Percentiles rank a stretch among this genome's conserved stretches.
These are phyloP conservation scores for Nicotiana sylvestris DNA, from an alignment of 257 asterid genomes.

Conservation along the genomic window DNA sequence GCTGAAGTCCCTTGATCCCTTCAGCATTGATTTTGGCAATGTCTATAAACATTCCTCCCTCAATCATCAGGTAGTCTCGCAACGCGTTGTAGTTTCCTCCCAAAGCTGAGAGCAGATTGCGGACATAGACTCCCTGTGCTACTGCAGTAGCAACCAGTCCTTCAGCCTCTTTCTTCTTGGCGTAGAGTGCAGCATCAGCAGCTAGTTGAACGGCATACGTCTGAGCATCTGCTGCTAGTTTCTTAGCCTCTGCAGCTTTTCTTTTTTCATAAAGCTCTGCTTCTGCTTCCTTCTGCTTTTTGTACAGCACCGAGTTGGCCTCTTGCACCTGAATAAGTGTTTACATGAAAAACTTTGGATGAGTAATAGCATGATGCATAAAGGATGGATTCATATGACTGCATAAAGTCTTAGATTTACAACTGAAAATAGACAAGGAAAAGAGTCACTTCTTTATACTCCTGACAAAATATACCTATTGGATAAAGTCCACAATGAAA, in stretches of 20 bases:
- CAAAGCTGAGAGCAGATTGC: conserved; percentile 36
- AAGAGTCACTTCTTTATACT: not conserved
- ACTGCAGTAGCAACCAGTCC: conserved; percentile 45
- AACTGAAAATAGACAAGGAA: not conserved
- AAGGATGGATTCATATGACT: not conserved
- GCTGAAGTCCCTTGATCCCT: conserved; percentile 52
- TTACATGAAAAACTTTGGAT: not conserved
- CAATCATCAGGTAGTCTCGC: conserved; percentile 57
- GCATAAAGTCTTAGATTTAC: not conserved
- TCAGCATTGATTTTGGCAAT: conserved; percentile 53
- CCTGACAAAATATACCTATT: not conserved
- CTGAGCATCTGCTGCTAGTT: conserved; percentile 47
- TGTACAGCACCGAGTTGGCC: conserved; percentile 66
- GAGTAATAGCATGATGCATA: not conserved
- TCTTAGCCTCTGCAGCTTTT: conserved; percentile 47
- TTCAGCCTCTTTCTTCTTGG: conserved; percentile 57
- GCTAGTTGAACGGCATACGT: conserved; percentile 29
- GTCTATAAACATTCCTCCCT: conserved; percentile 39
- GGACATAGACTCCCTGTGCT: conserved; percentile 51
- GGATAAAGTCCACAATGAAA: not conserved
- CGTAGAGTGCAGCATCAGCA: conserved; percentile 50
- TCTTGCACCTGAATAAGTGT: conserved; percentile 40
- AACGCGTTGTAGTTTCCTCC: conserved; percentile 51
- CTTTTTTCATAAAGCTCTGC: conserved; percentile 45
- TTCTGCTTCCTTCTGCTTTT: conserved; percentile 55